Conservation (phyloP, 352 stramenopile genomes). For the Globisporangium takayamanum region DNA sequence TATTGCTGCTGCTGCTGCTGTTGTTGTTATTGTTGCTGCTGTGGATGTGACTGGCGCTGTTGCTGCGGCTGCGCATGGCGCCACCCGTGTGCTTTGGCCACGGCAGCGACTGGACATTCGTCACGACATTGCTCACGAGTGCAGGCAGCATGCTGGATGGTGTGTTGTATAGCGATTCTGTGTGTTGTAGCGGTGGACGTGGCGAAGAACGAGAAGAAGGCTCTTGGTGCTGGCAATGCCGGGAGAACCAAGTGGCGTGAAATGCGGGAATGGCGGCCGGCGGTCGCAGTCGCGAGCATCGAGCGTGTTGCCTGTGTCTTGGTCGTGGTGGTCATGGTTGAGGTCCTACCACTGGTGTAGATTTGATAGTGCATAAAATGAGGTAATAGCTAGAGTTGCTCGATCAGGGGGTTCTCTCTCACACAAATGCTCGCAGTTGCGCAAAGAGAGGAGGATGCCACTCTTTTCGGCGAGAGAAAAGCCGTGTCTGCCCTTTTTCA, state of each 20-base stretch:
- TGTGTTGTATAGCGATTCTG: neutral
- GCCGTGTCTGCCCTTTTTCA: too few species aligned
- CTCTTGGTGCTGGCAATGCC: neutral
- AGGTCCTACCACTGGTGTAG: too few species aligned
- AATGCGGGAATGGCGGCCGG: conserved; percentile 1
- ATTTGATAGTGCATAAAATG: too few species aligned
- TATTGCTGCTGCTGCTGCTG: neutral
- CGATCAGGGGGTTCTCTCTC: too few species aligned
- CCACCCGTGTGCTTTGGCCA: conserved; percentile 3
- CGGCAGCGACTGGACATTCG: conserved; percentile 8
- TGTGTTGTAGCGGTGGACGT: neutral
- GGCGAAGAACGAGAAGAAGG: neutral
- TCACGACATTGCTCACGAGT: conserved; percentile 17
- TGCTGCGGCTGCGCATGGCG: conserved; percentile 1
- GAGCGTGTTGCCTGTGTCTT: neutral
- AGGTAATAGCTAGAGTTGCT: too few species aligned
- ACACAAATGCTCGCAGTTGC: too few species aligned
- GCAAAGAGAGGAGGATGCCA: too few species aligned
- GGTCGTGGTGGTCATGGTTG: too few species aligned
- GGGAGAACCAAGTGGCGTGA: neutral
- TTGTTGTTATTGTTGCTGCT: neutral
- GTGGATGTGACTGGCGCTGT: neutral
- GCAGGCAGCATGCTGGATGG: conserved; percentile 13
- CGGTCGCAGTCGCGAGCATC: neutral
- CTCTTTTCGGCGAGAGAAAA: too few species aligned